phyloP scores from a whole-genome alignment of 164 flowering plant genomes.

The Magnolia changhungtana region DNA sequence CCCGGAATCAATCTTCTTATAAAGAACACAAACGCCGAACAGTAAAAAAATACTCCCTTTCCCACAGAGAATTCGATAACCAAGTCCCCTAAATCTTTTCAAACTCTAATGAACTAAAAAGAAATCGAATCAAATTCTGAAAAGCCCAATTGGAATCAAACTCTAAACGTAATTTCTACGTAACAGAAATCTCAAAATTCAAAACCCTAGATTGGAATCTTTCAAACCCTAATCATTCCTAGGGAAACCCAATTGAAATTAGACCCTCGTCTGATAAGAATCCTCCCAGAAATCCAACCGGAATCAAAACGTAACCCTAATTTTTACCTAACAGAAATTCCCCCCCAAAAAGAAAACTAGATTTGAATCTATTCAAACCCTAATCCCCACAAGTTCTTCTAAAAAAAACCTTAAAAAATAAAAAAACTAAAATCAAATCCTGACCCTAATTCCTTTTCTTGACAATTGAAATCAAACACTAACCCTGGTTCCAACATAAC shows the following conservation, averaged over 20 bases:
- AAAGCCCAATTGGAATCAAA: slow-evolving; percentile 1
- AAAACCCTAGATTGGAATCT: background rate
- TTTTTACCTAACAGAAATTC: background rate
- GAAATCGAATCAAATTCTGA: background rate
- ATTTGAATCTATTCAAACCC: too few relatives aligned
- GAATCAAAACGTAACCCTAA: background rate
- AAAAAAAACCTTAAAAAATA: background rate
- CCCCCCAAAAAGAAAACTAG: background rate
- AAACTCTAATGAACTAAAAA: background rate
- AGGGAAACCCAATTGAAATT: background rate
- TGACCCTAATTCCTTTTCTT: background rate
- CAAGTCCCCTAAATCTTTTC: background rate
- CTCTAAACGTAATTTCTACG: background rate
- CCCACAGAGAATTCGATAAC: background rate
- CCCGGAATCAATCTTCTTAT: background rate
- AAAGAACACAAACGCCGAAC: too few relatives aligned
- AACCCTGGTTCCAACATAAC: background rate
- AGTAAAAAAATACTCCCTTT: too few relatives aligned
- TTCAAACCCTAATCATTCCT: background rate
- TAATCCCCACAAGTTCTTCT: background rate
- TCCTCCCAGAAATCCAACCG: background rate
- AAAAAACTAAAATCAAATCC: background rate
- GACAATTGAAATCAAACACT: background rate
- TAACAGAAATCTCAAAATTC: background rate
- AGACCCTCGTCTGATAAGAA: background rate